Evolutionary conservation across 495 filamentous ascomycete species (phyloP).

Genomic region (Parathielavia hyrcaniae): DNA sequence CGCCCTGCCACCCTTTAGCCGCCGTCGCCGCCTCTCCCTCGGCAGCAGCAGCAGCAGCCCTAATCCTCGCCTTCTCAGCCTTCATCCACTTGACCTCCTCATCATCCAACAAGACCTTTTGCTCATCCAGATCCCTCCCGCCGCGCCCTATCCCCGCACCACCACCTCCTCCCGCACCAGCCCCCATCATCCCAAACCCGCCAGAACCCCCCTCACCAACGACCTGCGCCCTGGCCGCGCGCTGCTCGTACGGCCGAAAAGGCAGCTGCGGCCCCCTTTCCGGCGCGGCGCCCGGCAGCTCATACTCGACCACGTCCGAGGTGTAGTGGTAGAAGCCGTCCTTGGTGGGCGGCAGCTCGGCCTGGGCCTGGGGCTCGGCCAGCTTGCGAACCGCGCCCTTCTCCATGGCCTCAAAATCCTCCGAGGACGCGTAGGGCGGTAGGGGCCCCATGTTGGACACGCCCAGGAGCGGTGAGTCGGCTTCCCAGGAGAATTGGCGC

Average conservation of each 20-base stretch:
- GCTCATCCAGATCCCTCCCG: slow-evolving; percentile 28
- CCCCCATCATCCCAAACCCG: too few relatives aligned
- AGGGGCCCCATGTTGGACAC: slow-evolving; percentile 23
- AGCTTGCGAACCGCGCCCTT: slow-evolving; percentile 32
- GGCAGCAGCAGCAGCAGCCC: slow-evolving; percentile 7
- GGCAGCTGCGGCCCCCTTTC: slow-evolving; percentile 26
- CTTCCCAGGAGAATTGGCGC: slow-evolving; percentile 23
- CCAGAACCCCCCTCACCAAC: too few relatives aligned
- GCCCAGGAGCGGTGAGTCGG: slow-evolving; percentile 19
- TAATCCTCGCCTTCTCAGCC: slow-evolving; percentile 22
- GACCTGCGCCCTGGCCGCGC: background rate
- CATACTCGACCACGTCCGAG: slow-evolving; percentile 26
- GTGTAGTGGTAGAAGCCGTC: slow-evolving; percentile 31
- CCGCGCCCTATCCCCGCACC: background rate
- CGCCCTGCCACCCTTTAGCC: background rate
- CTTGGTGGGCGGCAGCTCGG: slow-evolving; percentile 35
- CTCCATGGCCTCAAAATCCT: slow-evolving; percentile 30
- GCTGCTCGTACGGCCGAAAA: slow-evolving; percentile 19
- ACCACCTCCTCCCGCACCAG: background rate
- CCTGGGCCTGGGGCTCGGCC: slow-evolving; percentile 27
- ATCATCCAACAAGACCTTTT: slow-evolving; percentile 30
- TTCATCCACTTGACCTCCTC: slow-evolving; percentile 22
- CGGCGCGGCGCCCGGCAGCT: slow-evolving; percentile 26
- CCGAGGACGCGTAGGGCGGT: slow-evolving; percentile 31
- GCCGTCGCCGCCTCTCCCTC: background rate